A percentile compares a stretch with the other conserved stretches of the same genome.
Conservation (phyloP, 306 rosid genomes). For the Pterocarpus macrocarpus region DNA sequence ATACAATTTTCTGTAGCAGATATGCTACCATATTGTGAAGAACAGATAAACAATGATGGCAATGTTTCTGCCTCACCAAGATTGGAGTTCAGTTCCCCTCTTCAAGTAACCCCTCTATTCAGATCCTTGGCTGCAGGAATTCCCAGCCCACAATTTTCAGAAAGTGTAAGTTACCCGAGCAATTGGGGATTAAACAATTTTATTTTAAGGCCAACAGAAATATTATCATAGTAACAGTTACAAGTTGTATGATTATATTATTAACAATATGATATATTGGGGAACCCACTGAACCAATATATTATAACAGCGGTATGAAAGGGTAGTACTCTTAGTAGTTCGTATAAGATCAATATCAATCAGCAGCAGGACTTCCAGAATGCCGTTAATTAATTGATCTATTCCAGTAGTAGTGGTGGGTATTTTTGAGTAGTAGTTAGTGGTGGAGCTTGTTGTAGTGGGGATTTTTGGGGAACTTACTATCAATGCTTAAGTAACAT, state of each 20-base stretch:
- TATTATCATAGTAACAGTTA: neutral
- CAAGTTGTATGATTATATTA: conserved; percentile 14
- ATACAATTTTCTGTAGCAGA: conserved; percentile 52
- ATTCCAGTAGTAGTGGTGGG: neutral
- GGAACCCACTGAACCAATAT: conserved; percentile 17
- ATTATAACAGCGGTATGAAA: too few relatives aligned
- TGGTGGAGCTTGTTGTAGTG: too few relatives aligned
- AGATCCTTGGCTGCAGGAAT: conserved; percentile 89
- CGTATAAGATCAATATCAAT: neutral
- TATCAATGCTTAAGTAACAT: neutral
- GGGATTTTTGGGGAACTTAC: too few relatives aligned
- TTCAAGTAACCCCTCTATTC: conserved; percentile 80
- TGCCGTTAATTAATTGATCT: neutral
- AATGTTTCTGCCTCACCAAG: conserved; percentile 62
- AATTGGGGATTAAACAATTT: conserved; percentile 23
- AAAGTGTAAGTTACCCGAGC: conserved; percentile 75
- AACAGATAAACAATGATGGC: conserved; percentile 52
- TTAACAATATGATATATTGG: conserved; percentile 4
- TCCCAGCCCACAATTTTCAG: conserved; percentile 92
- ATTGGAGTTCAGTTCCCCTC: conserved; percentile 73
- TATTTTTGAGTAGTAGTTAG: too few relatives aligned
- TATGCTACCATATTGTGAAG: conserved; percentile 53
- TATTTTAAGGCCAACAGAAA: neutral
- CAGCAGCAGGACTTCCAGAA: conserved; percentile 23
- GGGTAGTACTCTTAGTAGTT: neutral